Evolutionary conservation across 2,329 filamentous ascomycete species (phyloP), one percentile per base, ranked within the genome.

Genomic region (Clonostachys chloroleuca): DNA sequence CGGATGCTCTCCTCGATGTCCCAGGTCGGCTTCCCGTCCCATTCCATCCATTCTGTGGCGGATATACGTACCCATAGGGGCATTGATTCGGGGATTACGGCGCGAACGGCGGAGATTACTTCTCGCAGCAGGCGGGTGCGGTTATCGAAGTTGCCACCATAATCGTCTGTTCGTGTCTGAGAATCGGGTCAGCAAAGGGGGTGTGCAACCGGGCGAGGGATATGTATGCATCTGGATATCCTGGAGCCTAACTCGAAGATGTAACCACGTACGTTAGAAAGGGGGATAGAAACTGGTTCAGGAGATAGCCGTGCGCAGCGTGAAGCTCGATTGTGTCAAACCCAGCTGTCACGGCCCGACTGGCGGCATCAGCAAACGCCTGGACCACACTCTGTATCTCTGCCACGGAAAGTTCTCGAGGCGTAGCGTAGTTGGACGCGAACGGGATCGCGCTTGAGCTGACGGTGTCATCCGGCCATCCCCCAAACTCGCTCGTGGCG

Each of bases 281-380:
- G 78, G 75, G 74, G 70, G 13, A 56, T 64, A 54, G 49, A 61
- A 87, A 87, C 48, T 84, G 80, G 47, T 83, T 81, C n/a, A 82
- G 64, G 1, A 87, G 66, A 52, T 85, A 86, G 2, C 81, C 79
- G 51, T 83, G 80, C 4, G 78, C 77, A 5, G 61, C 73, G 17
- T 77, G 70, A 3, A 73, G 63, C 56, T 90, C 86, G 47, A 89
- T 83, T 8, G 84, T 78, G 60, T 95, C 89, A 43, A 89, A 80
- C 0, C 89, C 90, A 2, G 83, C 85, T 51, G 80, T 70, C 5
- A 92, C 65, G 1, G 89, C 78, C 36, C 84, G 69, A 53, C 73
- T 70, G 0, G 80, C 74, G 1, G 80, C 73, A 2, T 75, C 76
- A 5, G 73, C 80, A 67, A 81, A 94, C 9, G 75, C 76, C 39